Conservation (phyloP, 2,329 filamentous ascomycete genomes). For the Rutstroemia sp. region DNA sequence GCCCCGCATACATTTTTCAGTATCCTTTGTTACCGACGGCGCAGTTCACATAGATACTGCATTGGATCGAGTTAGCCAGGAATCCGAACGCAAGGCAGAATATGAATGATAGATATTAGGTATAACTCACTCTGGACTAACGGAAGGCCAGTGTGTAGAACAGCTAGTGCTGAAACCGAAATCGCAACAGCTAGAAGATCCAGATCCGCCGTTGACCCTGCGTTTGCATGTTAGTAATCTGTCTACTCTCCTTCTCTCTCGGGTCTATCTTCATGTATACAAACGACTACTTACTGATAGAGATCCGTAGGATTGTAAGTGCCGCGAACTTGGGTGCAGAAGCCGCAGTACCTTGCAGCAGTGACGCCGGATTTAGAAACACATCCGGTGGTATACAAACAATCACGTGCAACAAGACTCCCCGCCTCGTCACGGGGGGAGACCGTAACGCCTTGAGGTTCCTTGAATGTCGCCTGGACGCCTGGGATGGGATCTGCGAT, state of each 20-base stretch:
- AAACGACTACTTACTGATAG: constrained; percentile 3
- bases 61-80: not conserved
- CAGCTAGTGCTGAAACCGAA: constrained; percentile 2
- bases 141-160: constrained; percentile 2
- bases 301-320: constrained; percentile 1
- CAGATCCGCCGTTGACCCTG: constrained; percentile 7
- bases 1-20: not conserved
- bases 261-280: not conserved
- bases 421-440: not conserved
- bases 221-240: not conserved
- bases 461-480: not conserved
- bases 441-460: not conserved
- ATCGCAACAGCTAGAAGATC: constrained; percentile 3
- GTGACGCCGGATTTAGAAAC: constrained; percentile 1
- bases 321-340: constrained; percentile 9
- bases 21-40: constrained; percentile 4
- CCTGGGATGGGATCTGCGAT: not conserved
- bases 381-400: constrained; percentile 1
- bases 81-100: not conserved
- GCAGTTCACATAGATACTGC: constrained; percentile 4
- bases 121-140: constrained; percentile 4
- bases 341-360: constrained; percentile 9
- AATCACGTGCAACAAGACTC: constrained; percentile 4
- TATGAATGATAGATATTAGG: not conserved
- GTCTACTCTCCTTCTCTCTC: not conserved